Percentiles rank a stretch among this genome's conserved stretches.
phyloP scores from a whole-genome alignment of 345 rosid genomes.

The Rhodomyrtus tomentosa region DNA sequence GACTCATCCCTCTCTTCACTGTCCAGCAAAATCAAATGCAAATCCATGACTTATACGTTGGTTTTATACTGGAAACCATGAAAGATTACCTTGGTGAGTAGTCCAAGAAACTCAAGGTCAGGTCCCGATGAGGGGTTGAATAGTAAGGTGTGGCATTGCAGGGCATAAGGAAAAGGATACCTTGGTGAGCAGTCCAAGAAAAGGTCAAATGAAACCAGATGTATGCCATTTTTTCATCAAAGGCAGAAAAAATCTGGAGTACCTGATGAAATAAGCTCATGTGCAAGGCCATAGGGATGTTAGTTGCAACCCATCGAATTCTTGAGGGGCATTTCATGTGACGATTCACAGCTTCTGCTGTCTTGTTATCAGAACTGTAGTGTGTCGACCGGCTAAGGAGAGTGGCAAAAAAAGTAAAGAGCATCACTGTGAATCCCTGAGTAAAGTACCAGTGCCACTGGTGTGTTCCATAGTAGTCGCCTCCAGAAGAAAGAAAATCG shows the following conservation, averaged over 20 bases:
- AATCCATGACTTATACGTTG: not conserved
- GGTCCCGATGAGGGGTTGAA: constrained; percentile 53
- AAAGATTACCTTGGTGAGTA: constrained; percentile 71
- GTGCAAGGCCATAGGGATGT: constrained; percentile 80
- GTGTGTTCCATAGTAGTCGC: constrained; percentile 95
- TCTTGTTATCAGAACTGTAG: constrained; percentile 13
- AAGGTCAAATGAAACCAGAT: not conserved
- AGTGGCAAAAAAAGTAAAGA: constrained; percentile 76
- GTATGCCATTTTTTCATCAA: not conserved
- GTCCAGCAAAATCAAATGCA: constrained; percentile 1
- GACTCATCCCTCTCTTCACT: constrained; percentile 82
- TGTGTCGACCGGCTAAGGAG: constrained; percentile 38
- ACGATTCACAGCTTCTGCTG: constrained; percentile 20
- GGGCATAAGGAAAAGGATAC: constrained; percentile 82
- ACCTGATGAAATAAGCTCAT: constrained; percentile 94
- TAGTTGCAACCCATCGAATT: constrained; percentile 43
- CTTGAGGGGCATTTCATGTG: constrained; percentile 27
- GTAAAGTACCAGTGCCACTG: constrained; percentile 98
- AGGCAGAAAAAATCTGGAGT: not conserved
- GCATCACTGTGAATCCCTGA: constrained; percentile 84
- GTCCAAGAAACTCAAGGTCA: constrained; percentile 74
- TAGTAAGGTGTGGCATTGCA: constrained; percentile 94
- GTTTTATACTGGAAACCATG: not conserved
- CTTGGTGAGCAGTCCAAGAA: too few relatives aligned
- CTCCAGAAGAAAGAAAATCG: constrained; percentile 94